Evolutionary conservation across 2,329 filamentous ascomycete species (phyloP).

Genomic region (Fusarium pininemorale): DNA sequence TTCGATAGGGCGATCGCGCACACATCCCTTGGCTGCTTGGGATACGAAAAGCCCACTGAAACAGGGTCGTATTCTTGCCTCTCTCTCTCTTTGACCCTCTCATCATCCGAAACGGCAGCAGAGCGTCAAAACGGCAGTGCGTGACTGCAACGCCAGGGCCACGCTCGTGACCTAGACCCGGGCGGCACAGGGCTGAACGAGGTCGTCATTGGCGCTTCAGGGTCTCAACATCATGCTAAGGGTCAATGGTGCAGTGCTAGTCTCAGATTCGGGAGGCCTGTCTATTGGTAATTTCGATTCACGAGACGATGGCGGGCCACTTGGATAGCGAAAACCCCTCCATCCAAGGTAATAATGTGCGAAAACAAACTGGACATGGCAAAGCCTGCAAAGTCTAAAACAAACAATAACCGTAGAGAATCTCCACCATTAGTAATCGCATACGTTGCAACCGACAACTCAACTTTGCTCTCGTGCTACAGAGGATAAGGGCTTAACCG

Average conservation of each 20-base stretch:
- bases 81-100: too few relatives aligned
- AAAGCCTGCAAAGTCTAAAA: neutral
- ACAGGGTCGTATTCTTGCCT: constrained; percentile 14
- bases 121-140: constrained; percentile 15
- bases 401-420: neutral
- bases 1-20: constrained; percentile 8
- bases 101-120: constrained; percentile 21
- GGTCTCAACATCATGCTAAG: constrained; percentile 9
- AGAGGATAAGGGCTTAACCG: neutral
- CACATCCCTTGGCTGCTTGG: neutral
- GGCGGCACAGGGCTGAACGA: constrained; percentile 30
- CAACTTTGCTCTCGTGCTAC: neutral
- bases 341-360: neutral
- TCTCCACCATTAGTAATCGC: constrained; percentile 13
- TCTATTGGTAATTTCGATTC: constrained; percentile 11
- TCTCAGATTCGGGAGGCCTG: neutral
- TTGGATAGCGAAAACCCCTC: neutral
- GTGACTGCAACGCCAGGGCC: constrained; percentile 9
- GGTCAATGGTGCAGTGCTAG: neutral
- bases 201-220: neutral
- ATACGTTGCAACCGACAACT: constrained; percentile 16
- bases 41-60: constrained; percentile 18
- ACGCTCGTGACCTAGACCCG: neutral
- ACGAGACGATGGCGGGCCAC: neutral
- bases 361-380: neutral